Percentiles rank a stretch among this genome's conserved stretches.
Conservation (phyloP, 805 yeast species). For the Suhomyces sp. region DNA sequence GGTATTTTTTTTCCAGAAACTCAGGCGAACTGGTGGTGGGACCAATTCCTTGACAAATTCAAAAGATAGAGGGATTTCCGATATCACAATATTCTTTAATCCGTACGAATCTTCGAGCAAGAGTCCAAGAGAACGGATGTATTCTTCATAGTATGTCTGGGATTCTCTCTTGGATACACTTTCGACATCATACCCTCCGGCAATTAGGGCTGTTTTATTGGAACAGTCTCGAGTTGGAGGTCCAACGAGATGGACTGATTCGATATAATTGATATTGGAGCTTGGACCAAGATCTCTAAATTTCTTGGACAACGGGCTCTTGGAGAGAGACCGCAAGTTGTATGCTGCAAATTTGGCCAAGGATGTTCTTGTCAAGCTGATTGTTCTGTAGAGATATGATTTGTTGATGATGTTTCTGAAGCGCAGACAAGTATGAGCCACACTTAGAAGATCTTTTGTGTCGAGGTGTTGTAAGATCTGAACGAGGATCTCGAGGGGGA, state of each 20-base stretch:
- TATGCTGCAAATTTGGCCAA: conserved; percentile 37
- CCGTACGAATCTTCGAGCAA: conserved; percentile 50
- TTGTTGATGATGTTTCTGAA: conserved; percentile 36
- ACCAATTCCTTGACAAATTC: conserved; percentile 21
- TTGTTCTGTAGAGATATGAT: conserved; percentile 34
- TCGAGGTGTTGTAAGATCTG: conserved; percentile 31
- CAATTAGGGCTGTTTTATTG: conserved; percentile 27
- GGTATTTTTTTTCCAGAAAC: conserved; percentile 6
- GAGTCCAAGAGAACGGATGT: conserved; percentile 20
- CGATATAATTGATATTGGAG: conserved; percentile 31
- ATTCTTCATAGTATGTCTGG: conserved; percentile 23
- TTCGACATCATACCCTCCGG: conserved; percentile 38
- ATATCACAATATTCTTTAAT: conserved; percentile 37
- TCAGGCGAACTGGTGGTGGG: background rate
- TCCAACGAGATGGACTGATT: conserved; percentile 27
- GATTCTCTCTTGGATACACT: conserved; percentile 15
- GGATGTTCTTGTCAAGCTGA: conserved; percentile 25
- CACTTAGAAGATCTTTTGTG: conserved; percentile 18
- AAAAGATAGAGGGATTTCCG: conserved; percentile 53
- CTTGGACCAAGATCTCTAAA: conserved; percentile 25
- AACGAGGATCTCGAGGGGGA: conserved; percentile 46
- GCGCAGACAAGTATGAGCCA: conserved; percentile 36
- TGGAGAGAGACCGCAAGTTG: conserved; percentile 26
- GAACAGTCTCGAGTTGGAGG: conserved; percentile 31
- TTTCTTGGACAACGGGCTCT: conserved; percentile 19